Conservation (phyloP, 176 grass and related monocot genomes). For the Phoenix dactylifera region DNA sequence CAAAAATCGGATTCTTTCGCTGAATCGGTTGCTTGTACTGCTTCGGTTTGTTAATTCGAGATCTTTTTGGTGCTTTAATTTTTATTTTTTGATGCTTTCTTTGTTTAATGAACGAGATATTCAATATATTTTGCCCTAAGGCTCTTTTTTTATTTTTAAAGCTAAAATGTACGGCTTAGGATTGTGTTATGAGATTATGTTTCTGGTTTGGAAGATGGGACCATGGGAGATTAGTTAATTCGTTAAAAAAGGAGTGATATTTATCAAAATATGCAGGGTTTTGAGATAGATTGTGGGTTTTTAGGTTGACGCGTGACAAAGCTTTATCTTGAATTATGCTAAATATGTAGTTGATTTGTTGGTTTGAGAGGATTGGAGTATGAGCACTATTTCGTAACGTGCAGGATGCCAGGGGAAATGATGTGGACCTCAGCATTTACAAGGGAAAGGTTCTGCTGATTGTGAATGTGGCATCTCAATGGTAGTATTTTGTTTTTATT, state of each 20-base stretch:
- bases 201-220: too few relatives aligned
- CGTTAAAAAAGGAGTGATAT: too few relatives aligned
- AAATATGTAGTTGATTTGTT: slow-evolving; percentile 1
- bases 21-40: not conserved
- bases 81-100: too few relatives aligned
- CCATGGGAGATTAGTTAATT: too few relatives aligned
- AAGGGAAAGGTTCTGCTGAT: slow-evolving; percentile 88
- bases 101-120: too few relatives aligned
- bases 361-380: not conserved
- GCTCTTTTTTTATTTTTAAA: too few relatives aligned
- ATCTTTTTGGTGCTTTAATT: too few relatives aligned
- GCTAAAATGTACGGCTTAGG: too few relatives aligned
- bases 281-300: not conserved
- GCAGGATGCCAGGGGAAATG: slow-evolving; percentile 81
- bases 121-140: too few relatives aligned
- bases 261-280: not conserved
- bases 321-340: not conserved
- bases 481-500: slow-evolving; percentile 25
- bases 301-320: too few relatives aligned
- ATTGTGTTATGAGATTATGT: too few relatives aligned
- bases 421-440: slow-evolving; percentile 83
- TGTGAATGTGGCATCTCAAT: slow-evolving; percentile 90
- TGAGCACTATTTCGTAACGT: not conserved
- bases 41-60: too few relatives aligned
- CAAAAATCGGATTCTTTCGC: not conserved